Evolutionary conservation across 768 basidiomycete species (phyloP).

Genomic region (Peribolospora kevripleyi): DNA sequence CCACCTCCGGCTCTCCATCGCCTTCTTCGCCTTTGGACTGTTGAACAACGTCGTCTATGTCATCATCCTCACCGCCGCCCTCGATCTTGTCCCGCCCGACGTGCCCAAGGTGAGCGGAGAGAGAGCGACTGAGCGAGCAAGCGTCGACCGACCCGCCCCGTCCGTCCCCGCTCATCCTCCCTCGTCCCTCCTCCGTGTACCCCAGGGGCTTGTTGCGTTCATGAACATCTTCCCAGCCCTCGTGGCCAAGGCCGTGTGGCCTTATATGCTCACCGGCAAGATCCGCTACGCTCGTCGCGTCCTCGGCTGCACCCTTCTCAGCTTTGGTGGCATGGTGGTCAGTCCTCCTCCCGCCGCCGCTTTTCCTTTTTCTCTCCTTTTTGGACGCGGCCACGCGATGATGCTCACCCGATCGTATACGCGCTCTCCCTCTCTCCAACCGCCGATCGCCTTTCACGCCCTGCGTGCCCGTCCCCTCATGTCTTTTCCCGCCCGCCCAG

Average conservation of each 20-base stretch:
- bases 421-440: too few relatives aligned
- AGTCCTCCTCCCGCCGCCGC: slow-evolving; percentile 18
- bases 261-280: slow-evolving; percentile 52
- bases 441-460: too few relatives aligned
- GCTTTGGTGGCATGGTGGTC: slow-evolving; percentile 68
- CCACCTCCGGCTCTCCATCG: background rate
- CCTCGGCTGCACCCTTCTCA: slow-evolving; percentile 45
- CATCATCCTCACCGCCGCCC: slow-evolving; percentile 80
- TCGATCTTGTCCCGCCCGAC: slow-evolving; percentile 64
- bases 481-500: slow-evolving; percentile 21
- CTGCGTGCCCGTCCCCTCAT: background rate
- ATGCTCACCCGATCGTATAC: too few relatives aligned
- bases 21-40: slow-evolving; percentile 12
- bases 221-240: slow-evolving; percentile 83
- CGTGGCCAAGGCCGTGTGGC: slow-evolving; percentile 72
- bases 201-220: slow-evolving; percentile 59
- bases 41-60: slow-evolving; percentile 39
- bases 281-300: slow-evolving; percentile 59
- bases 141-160: background rate
- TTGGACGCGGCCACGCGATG: background rate
- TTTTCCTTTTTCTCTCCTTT: background rate
- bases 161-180: background rate
- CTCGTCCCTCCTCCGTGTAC: background rate
- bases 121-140: background rate
- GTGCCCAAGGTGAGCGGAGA: slow-evolving; percentile 32